Percentiles rank a stretch among this genome's conserved stretches.
Conservation (phyloP, 768 basidiomycete genomes). For the Amanita phalloides region DNA sequence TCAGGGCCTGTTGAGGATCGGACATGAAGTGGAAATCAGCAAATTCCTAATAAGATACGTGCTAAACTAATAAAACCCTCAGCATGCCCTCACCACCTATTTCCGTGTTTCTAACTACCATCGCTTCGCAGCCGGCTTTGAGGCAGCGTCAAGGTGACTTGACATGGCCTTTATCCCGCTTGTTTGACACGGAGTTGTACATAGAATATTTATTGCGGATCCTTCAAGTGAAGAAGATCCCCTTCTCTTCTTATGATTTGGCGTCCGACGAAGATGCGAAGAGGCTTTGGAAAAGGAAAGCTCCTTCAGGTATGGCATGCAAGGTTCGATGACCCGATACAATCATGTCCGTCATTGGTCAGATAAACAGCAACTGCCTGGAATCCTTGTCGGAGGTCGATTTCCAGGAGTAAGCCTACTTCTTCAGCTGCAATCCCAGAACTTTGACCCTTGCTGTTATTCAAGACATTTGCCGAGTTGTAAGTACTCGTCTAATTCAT, state of each 20-base stretch:
- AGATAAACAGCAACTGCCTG: slow-evolving; percentile 83
- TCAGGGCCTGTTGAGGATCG: slow-evolving; percentile 19
- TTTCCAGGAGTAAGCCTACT: slow-evolving; percentile 60
- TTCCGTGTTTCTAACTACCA: slow-evolving; percentile 79
- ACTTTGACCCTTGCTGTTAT: slow-evolving; percentile 4
- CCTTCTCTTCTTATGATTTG: slow-evolving; percentile 73
- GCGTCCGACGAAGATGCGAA: slow-evolving; percentile 81
- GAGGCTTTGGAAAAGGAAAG: slow-evolving; percentile 70
- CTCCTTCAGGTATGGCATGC: slow-evolving; percentile 42
- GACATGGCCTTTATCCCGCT: background rate
- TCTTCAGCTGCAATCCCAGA: background rate
- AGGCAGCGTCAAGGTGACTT: slow-evolving; percentile 66
- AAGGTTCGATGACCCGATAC: background rate
- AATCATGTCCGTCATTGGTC: slow-evolving; percentile 4
- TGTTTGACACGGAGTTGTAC: slow-evolving; percentile 5
- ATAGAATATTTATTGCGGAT: slow-evolving; percentile 74
- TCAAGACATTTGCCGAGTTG: slow-evolving; percentile 67
- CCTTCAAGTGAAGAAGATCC: slow-evolving; percentile 78
- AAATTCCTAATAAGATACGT: slow-evolving; percentile 4
- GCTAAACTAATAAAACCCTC: background rate
- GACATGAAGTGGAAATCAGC: slow-evolving; percentile 11
- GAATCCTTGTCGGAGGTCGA: slow-evolving; percentile 67
- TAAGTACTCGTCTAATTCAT: slow-evolving; percentile 22
- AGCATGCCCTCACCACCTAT: slow-evolving; percentile 76
- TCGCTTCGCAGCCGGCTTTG: slow-evolving; percentile 69